Percentiles rank a stretch among this genome's conserved stretches.
These are phyloP conservation scores for Candida corydali DNA, from an alignment of 805 yeast species.

Conservation along the genomic window DNA sequence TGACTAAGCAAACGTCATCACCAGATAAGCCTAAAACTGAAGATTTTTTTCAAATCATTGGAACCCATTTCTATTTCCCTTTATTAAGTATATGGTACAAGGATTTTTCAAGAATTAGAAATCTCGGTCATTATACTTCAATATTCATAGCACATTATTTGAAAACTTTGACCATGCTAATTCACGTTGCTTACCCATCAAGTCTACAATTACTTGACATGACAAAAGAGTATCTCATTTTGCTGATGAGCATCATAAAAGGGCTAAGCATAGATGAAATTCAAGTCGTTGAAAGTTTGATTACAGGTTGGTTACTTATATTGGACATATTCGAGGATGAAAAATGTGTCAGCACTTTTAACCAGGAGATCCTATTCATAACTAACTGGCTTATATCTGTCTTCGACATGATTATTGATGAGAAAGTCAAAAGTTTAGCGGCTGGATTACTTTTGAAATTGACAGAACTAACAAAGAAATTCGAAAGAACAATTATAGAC, in stretches of 20 bases:
- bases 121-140: constrained; percentile 51
- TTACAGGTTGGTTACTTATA: constrained; percentile 33
- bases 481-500: constrained; percentile 28
- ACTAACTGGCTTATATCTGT: constrained; percentile 23
- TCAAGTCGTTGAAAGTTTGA: constrained; percentile 33
- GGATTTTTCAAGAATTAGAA: constrained; percentile 14
- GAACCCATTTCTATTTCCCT: constrained; percentile 49
- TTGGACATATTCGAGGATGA: constrained; percentile 31
- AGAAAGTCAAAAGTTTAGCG: constrained; percentile 31
- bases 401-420: constrained; percentile 37
- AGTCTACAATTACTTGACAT: constrained; percentile 49
- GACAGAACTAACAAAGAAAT: constrained; percentile 17
- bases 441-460: constrained; percentile 37
- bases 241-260: constrained; percentile 23
- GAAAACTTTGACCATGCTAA: constrained; percentile 52
- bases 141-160: constrained; percentile 55
- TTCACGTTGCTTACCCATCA: constrained; percentile 57
- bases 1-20: constrained; percentile 10
- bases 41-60: constrained; percentile 42
- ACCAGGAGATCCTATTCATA: constrained; percentile 16
- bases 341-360: constrained; percentile 18
- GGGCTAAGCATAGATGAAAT: constrained; percentile 22
- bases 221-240: constrained; percentile 47
- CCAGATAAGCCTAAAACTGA: constrained; percentile 19
- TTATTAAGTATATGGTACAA: constrained; percentile 48